Base-by-base conservation (phyloP, 148 eudicot genomes). In the Vaccinium macrocarpon region DNA sequence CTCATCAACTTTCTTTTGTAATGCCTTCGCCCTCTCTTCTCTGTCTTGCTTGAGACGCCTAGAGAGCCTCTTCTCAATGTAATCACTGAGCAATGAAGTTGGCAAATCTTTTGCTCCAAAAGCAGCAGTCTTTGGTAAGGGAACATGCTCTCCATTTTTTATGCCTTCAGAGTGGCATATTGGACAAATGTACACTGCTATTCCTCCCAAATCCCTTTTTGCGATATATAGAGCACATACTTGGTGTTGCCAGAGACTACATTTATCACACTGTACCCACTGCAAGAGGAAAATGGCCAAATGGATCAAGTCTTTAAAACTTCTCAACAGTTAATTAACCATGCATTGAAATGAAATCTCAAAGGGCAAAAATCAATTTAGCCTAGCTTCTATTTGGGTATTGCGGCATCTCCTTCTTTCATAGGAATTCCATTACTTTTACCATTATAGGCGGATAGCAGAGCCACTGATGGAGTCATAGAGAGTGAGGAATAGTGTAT, bases 261-360 rank as follows among this genome's bases (percentile, higher is more conserved):
- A 96, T 88, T 87, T 91, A 84, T 94, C 95, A 85, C 99, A 96
- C 82, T 90, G 95, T 80, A 94, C 99, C 99, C 99, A 96, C 99
- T 96, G 86, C 88, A 91, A 76, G 82, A 77, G 82, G n/a, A 88
- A 62, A 87, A 78, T 73, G 53, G 71, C 38, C 4, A 74, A 75
- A 71, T 32, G 35, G 16, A 79, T 21, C 13, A 42, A 18, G 12
- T 11, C 15, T 18, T 11, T 25, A 50, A 62, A 57, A 59, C 3
- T 6, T 46, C 14, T 48, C 61, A 50, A 76, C 49, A 32, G 6
- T 48, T 18, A 16, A 50, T 52, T 78, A 68, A 66, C 5, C n/a
- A 59, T 66, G 23, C 27, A n/a, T 0, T 51, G 62, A 27, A 70
- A 53, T 48, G 74, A 18, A 12, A 42, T 81, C 14, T 25, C 64